A percentile compares a stretch with the other conserved stretches of the same genome.
These are phyloP conservation scores for Roridomyces roridus DNA, from an alignment of 768 basidiomycete genomes.

Conservation along the genomic window DNA sequence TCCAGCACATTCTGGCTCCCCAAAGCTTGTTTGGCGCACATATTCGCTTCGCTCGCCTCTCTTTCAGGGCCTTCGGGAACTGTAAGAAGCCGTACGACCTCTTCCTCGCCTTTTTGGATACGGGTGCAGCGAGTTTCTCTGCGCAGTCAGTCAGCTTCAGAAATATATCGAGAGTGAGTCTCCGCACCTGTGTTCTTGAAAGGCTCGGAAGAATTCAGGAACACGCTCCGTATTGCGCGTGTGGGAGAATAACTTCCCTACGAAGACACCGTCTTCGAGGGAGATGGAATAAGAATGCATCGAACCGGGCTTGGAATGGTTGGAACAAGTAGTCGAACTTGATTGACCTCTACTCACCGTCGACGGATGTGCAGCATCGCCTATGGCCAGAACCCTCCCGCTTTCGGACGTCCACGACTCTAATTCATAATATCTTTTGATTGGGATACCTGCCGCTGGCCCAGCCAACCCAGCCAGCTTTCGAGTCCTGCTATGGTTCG, in stretches of 20 bases:
- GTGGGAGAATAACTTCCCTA: constrained; percentile 19
- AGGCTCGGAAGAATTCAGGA: constrained; percentile 15
- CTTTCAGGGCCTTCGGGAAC: constrained; percentile 4
- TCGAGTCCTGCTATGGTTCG: neutral
- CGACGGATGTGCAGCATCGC: constrained; percentile 19
- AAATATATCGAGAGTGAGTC: neutral
- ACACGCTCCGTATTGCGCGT: constrained; percentile 1
- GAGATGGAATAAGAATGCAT: constrained; percentile 5
- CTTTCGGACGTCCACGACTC: constrained; percentile 17
- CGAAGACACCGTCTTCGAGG: constrained; percentile 19
- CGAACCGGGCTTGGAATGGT: neutral
- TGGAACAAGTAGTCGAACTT: too few relatives aligned
- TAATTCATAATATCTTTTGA: neutral
- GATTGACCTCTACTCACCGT: constrained; percentile 7
- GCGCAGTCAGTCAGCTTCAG: neutral
- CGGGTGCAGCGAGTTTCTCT: constrained; percentile 4
- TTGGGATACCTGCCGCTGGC: neutral
- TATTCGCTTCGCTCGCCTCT: neutral
- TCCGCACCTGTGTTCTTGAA: constrained; percentile 16
- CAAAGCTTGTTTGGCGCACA: constrained; percentile 2
- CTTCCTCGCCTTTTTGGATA: neutral
- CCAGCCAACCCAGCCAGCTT: constrained; percentile 9
- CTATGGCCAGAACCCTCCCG: constrained; percentile 9
- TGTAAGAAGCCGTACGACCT: neutral
- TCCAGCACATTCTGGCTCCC: neutral